Conservation (phyloP, 169 alveolate genomes). For the Eimeria acervulina region DNA sequence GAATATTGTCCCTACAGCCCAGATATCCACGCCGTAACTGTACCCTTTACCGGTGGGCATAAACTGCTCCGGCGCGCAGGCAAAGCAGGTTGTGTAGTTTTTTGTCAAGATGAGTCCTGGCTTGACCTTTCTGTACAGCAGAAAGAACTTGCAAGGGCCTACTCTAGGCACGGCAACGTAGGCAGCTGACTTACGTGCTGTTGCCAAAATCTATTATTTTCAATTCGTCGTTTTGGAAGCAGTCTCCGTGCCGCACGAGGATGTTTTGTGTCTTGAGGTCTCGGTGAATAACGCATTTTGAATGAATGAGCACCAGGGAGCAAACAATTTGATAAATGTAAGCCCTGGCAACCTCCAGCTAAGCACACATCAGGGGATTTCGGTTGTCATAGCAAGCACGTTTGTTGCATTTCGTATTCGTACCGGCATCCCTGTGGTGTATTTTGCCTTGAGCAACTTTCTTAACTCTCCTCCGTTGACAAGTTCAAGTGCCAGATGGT, state of each 20-base stretch:
- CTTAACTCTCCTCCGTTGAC: slow-evolving; percentile 54
- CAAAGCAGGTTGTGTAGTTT: slow-evolving; percentile 61
- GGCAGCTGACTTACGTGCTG: slow-evolving; percentile 62
- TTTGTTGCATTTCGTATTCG: background rate
- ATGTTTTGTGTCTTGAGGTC: slow-evolving; percentile 91
- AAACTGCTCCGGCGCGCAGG: slow-evolving; percentile 73
- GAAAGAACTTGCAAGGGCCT: background rate
- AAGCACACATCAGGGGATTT: background rate
- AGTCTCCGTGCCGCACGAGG: slow-evolving; percentile 49
- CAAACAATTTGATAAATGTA: slow-evolving; percentile 89
- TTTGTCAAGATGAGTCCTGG: slow-evolving; percentile 26
- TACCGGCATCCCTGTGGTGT: slow-evolving; percentile 53
- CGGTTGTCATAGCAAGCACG: background rate
- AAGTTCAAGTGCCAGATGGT: slow-evolving; percentile 47
- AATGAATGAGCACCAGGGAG: slow-evolving; percentile 95
- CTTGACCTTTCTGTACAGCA: slow-evolving; percentile 22
- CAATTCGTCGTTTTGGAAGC: slow-evolving; percentile 50
- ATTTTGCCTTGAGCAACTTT: slow-evolving; percentile 25
- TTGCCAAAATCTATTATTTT: slow-evolving; percentile 62
- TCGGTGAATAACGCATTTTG: slow-evolving; percentile 95
- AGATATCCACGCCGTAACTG: slow-evolving; percentile 40
- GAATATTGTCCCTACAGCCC: slow-evolving; percentile 57
- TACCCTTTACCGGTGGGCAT: slow-evolving; percentile 21
- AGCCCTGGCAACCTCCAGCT: slow-evolving; percentile 84
- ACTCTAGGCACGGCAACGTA: background rate